Conservation (phyloP, 495 filamentous ascomycete species). For the Lichenothelia convexa region DNA sequence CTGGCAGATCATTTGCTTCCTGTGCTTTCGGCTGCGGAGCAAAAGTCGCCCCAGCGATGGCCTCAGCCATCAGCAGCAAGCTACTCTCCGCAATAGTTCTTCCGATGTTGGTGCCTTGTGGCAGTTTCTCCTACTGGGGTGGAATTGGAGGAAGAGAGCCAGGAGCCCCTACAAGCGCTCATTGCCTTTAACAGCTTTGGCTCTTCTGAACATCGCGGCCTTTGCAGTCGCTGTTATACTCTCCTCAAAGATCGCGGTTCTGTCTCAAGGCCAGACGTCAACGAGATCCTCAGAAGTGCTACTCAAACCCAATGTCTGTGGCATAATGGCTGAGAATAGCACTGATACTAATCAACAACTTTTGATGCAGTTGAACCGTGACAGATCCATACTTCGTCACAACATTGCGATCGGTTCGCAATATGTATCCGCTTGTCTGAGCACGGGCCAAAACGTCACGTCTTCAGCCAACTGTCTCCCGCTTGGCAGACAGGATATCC, state of each 20-base stretch:
- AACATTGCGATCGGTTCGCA: too few relatives aligned
- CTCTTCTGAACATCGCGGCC: constrained; percentile 6
- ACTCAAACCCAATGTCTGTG: too few relatives aligned
- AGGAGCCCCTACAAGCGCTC: constrained; percentile 2
- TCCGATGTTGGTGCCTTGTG: constrained; percentile 7
- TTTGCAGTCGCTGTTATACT: constrained; percentile 8
- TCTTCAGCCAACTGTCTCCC: too few relatives aligned
- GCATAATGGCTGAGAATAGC: too few relatives aligned
- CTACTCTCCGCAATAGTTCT: constrained; percentile 8
- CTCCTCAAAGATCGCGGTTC: constrained; percentile 8
- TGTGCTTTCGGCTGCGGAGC: constrained; percentile 8
- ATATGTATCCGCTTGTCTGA: too few relatives aligned
- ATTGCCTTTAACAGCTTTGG: constrained; percentile 4
- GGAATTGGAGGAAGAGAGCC: constrained; percentile 5
- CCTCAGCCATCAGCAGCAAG: constrained; percentile 12
- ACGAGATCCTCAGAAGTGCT: too few relatives aligned
- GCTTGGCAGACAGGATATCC: too few relatives aligned
- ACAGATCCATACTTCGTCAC: too few relatives aligned
- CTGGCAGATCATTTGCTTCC: constrained; percentile 12
- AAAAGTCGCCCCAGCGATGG: constrained; percentile 5
- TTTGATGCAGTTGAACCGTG: too few relatives aligned
- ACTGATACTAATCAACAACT: too few relatives aligned
- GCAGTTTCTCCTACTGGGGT: constrained; percentile 1
- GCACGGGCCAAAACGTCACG: too few relatives aligned
- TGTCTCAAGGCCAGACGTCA: too few relatives aligned